These are phyloP conservation scores for Vigna hirtella DNA, from an alignment of 306 rosid species.

Conservation along the genomic window DNA sequence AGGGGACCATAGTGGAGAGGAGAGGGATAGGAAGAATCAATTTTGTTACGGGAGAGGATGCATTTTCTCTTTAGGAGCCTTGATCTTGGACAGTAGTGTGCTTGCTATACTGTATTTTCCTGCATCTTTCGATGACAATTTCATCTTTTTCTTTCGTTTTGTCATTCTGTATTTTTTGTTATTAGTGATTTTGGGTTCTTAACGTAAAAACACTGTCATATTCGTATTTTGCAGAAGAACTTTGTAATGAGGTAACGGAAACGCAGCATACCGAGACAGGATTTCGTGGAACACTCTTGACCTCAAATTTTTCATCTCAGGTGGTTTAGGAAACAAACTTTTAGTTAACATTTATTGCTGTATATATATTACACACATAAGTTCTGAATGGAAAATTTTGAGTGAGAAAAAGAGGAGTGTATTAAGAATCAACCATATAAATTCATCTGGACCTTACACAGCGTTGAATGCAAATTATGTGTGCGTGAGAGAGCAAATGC, in stretches of 20 bases:
- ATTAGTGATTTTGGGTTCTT: too few species aligned
- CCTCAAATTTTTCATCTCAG: constrained; percentile 70
- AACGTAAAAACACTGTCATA: not conserved
- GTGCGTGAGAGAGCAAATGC: too few species aligned
- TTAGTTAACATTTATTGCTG: constrained; percentile 39
- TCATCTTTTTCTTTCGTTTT: too few species aligned
- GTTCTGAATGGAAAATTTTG: constrained; percentile 11
- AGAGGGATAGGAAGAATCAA: too few species aligned
- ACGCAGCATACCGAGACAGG: constrained; percentile 74
- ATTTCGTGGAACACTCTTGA: constrained; percentile 82
- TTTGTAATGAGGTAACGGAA: constrained; percentile 64
- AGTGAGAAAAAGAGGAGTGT: constrained; percentile 26
- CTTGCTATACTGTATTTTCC: too few species aligned
- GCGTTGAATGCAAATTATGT: not conserved
- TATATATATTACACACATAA: constrained; percentile 4
- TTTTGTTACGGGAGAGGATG: too few species aligned
- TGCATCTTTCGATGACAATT: too few species aligned
- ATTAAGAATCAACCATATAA: not conserved
- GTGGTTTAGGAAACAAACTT: constrained; percentile 53
- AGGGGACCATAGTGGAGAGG: too few species aligned
- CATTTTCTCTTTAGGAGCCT: too few species aligned
- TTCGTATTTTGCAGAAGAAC: constrained; percentile 66
- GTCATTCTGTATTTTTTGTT: too few species aligned
- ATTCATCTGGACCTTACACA: constrained; percentile 12
- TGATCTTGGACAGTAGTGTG: too few species aligned